Evolutionary conservation across 495 filamentous ascomycete genomes (phyloP), one percentile per base, ranked within the genome.

Genomic region (Podospora pseudopauciseta): DNA sequence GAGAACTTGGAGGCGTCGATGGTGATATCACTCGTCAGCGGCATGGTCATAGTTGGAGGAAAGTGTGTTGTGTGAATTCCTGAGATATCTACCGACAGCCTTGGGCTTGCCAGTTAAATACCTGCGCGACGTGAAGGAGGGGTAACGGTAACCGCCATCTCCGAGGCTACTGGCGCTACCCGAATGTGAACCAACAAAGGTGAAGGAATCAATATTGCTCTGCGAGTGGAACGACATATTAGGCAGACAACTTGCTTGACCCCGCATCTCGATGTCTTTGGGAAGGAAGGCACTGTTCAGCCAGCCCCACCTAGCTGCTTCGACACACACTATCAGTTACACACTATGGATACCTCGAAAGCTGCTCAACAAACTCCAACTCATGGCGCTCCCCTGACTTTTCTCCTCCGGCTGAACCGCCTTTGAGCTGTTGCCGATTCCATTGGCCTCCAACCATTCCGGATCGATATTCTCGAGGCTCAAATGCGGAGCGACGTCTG

Each of bases 1-100:
- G 18, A 20, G 27, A 68, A 68, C n/a, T 27, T 32, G 54, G 67
- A 60, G 55, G 30, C 30, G 30, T 64, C 55, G n/a, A 68, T 3
- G 28, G 28, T 54, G 67, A 68, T 58, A 56, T 68, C 67, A 20
- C 26, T 65, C 1, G n/a, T 58, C 18, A 58, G 19, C 6, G 55
- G 23, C 55, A 58, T 58, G 55, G n/a, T 13, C 18, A 58, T 49
- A 11, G 39, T 13, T 49, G 9, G 30, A 32, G 7, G 7, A 32
- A 7, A 32, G 30, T 6, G 30, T 5, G 30, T 32, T 5, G 30
- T 5, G 30, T 32, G 4, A 7, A 32, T 32, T 4, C 4, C 4
- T 32, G 30, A 32, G 3, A 7, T 32, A 7, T 32, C 7, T 7
- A 7, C 6, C 4, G 3, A 32, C 4, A 32, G 30, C 30, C 30